These are phyloP conservation scores for Aegilops tauschii DNA, from an alignment of 176 grass and related monocot genomes.

Conservation along the genomic window DNA sequence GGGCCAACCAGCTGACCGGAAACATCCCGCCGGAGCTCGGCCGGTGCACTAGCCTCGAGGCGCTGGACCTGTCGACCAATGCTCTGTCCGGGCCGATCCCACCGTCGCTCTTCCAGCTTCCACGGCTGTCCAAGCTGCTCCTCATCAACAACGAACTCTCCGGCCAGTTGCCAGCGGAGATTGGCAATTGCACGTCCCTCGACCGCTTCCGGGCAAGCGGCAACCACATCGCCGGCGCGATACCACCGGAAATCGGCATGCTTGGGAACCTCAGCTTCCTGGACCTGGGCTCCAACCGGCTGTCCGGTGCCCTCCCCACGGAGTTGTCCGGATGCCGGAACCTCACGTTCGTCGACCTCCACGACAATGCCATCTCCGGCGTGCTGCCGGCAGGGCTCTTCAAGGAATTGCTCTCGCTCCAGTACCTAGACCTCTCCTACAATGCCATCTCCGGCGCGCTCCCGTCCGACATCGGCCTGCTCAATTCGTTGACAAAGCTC, in stretches of 20 bases:
- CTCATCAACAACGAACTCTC: conserved; percentile 61
- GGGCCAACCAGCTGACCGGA: conserved; percentile 68
- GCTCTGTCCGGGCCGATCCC: conserved; percentile 54
- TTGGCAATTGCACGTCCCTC: conserved; percentile 62
- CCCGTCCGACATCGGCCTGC: conserved; percentile 49
- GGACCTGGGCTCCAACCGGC: conserved; percentile 65
- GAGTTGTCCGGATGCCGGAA: conserved; percentile 58
- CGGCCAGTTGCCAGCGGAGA: conserved; percentile 45
- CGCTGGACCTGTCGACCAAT: conserved; percentile 68
- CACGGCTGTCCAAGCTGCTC: conserved; percentile 50
- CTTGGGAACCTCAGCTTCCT: conserved; percentile 71
- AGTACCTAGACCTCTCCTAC: conserved; percentile 80
- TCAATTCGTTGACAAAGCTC: conserved; percentile 77
- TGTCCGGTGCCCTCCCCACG: conserved; percentile 42
- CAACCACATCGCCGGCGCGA: conserved; percentile 54
- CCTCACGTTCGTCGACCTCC: conserved; percentile 82
- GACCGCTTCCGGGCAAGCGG: conserved; percentile 53
- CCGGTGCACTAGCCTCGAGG: conserved; percentile 57
- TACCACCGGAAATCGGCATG: conserved; percentile 43
- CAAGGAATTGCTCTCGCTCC: conserved; percentile 50
- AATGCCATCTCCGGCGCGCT: conserved; percentile 50
- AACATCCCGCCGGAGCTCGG: conserved; percentile 63
- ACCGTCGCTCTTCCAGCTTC: conserved; percentile 37
- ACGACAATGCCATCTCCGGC: conserved; percentile 59
- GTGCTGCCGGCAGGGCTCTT: conserved; percentile 45